Evolutionary conservation across 495 filamentous ascomycete species (phyloP).

Genomic region (Tirmania nivea): DNA sequence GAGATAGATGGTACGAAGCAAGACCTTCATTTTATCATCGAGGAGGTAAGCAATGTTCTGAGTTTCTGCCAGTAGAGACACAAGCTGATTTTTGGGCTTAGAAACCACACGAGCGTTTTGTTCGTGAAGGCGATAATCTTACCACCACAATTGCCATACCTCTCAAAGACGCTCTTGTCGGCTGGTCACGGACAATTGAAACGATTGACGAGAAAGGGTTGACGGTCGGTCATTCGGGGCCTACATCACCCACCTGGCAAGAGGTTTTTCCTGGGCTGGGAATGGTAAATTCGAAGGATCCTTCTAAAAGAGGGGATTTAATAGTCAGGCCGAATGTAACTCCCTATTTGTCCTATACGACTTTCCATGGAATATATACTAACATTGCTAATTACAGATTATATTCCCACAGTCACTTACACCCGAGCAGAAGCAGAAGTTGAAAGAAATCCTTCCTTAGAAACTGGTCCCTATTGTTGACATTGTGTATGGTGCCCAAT

Average conservation of each 20-base stretch:
- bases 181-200: conserved; percentile 73
- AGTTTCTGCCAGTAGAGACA: neutral
- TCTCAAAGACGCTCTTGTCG: conserved; percentile 92
- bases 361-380: neutral
- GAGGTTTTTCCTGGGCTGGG: conserved; percentile 67
- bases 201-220: conserved; percentile 85
- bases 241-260: conserved; percentile 57
- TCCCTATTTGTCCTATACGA: neutral
- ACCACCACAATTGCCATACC: conserved; percentile 51
- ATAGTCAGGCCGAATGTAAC: conserved; percentile 77
- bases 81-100: conserved; percentile 20
- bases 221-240: conserved; percentile 50
- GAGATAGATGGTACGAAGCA: conserved; percentile 95
- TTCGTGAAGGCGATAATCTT: conserved; percentile 70
- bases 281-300: conserved; percentile 84
- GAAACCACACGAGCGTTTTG: conserved; percentile 68
- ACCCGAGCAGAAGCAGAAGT: conserved; percentile 46
- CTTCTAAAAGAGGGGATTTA: conserved; percentile 61
- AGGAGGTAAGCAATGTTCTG: conserved; percentile 47
- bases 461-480: neutral
- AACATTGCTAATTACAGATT: conserved; percentile 4
- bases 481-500: no score
- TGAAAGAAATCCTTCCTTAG: conserved; percentile 48
- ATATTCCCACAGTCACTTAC: conserved; percentile 58
- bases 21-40: conserved; percentile 81